These are phyloP conservation scores for Bombardia bombarda DNA, from an alignment of 495 filamentous ascomycete genomes.

Conservation along the genomic window DNA sequence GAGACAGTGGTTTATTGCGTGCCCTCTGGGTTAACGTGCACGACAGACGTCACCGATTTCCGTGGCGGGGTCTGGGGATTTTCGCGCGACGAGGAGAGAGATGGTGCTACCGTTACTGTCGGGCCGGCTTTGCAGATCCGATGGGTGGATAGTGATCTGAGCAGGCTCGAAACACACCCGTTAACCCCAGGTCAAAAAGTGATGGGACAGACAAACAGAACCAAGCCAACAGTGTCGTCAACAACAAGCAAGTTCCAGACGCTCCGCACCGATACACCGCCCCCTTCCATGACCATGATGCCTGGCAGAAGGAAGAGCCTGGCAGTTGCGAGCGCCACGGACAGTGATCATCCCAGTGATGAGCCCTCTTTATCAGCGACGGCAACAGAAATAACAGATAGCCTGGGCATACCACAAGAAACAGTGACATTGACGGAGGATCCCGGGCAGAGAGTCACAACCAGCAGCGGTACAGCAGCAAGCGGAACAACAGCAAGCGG, in stretches of 20 bases:
- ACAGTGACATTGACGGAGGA: no score
- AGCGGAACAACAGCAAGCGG: background rate
- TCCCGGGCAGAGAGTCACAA: no score
- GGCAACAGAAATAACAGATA: background rate
- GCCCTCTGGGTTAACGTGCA: slow-evolving; percentile 29
- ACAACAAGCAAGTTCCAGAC: background rate
- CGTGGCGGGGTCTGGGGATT: slow-evolving; percentile 35
- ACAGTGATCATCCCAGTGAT: no score
- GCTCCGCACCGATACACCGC: background rate
- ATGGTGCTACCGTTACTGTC: slow-evolving; percentile 21
- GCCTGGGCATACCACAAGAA: background rate
- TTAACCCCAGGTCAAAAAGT: slow-evolving; percentile 19
- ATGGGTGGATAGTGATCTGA: slow-evolving; percentile 29
- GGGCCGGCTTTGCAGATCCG: slow-evolving; percentile 34
- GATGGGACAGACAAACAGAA: background rate
- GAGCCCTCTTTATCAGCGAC: no score
- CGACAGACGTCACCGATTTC: slow-evolving; percentile 31
- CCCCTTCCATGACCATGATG: background rate
- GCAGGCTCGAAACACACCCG: slow-evolving; percentile 25
- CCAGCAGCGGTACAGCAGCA: no score
- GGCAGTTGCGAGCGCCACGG: background rate
- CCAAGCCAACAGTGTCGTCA: slow-evolving; percentile 1
- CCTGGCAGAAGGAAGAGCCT: no score
- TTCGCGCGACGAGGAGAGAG: slow-evolving; percentile 12
- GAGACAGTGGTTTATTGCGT: slow-evolving; percentile 34